Percentiles rank a stretch among this genome's conserved stretches.
Evolutionary conservation across 805 yeast genomes (phyloP).

Genomic region (Candida ascalaphidarum): DNA sequence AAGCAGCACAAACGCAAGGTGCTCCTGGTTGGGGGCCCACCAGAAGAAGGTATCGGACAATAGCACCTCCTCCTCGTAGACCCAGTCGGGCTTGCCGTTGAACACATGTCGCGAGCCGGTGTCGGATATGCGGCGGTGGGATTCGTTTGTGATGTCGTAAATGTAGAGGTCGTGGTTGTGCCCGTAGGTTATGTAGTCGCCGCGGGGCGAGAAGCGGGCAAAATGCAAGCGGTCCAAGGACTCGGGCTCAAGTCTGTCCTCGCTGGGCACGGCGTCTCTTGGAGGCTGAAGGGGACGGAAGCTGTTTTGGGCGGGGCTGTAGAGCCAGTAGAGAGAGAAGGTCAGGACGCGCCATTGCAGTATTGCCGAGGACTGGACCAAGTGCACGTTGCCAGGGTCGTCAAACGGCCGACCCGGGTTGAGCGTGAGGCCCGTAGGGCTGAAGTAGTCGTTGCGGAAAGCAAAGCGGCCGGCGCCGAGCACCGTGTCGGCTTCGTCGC

Average conservation of each 20-base stretch:
- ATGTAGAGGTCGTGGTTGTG: slow-evolving; percentile 44
- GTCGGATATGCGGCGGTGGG: too few species aligned
- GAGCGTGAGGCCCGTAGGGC: slow-evolving; percentile 24
- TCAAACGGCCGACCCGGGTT: slow-evolving; percentile 36
- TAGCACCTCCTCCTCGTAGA: slow-evolving; percentile 74
- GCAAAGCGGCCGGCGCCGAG: slow-evolving; percentile 24
- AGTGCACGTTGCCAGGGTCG: slow-evolving; percentile 34
- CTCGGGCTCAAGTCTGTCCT: slow-evolving; percentile 4
- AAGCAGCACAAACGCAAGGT: slow-evolving; percentile 44
- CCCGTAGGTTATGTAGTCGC: slow-evolving; percentile 48
- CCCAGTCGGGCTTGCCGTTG: slow-evolving; percentile 78
- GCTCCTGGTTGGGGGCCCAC: slow-evolving; percentile 64
- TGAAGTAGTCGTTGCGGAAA: slow-evolving; percentile 31
- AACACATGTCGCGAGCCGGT: slow-evolving; percentile 47
- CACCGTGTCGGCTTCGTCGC: slow-evolving; percentile 17
- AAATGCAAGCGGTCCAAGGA: slow-evolving; percentile 18
- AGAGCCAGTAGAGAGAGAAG: slow-evolving; percentile 31
- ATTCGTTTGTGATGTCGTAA: slow-evolving; percentile 29
- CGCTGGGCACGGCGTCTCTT: not conserved
- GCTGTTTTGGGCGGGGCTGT: slow-evolving; percentile 18
- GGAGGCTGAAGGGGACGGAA: slow-evolving; percentile 29
- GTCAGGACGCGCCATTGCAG: slow-evolving; percentile 36
- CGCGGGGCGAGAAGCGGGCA: slow-evolving; percentile 55
- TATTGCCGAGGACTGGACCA: slow-evolving; percentile 44
- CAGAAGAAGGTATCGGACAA: slow-evolving; percentile 52